These are phyloP conservation scores for Lunularia cruciata DNA, from an alignment of 225 moss, liverwort and hornwort species.

Conservation along the genomic window DNA sequence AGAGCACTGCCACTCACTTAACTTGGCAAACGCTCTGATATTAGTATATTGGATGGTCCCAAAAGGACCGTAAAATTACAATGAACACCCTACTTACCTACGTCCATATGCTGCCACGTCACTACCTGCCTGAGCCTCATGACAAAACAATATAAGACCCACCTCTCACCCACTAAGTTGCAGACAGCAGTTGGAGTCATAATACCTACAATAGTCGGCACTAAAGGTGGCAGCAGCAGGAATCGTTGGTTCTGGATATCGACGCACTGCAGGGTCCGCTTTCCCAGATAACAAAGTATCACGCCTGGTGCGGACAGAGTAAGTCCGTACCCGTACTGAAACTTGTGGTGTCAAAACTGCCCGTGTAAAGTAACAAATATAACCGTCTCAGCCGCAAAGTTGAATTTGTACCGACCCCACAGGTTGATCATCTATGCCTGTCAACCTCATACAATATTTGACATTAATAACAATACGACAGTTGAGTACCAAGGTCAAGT, in stretches of 20 bases:
- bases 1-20: too few species aligned
- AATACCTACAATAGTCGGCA: neutral
- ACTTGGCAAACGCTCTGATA: neutral
- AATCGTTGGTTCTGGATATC: neutral
- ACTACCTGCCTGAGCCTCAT: neutral
- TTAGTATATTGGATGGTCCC: constrained; percentile 8
- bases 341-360: constrained; percentile 30
- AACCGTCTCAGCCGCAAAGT: neutral
- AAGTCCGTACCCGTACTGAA: neutral
- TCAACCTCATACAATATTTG: constrained; percentile 38
- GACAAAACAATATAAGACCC: neutral
- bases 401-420: constrained; percentile 1
- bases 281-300: neutral
- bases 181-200: neutral
- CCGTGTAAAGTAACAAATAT: constrained; percentile 10
- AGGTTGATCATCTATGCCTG: constrained; percentile 44
- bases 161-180: neutral
- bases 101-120: constrained; percentile 3
- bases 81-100: constrained; percentile 5
- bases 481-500: neutral
- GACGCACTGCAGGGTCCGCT: neutral
- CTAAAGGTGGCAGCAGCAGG: neutral
- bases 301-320: neutral
- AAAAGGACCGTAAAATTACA: neutral
- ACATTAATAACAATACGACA: neutral